These are phyloP conservation scores for Hanseniaspora pseudoguilliermondii DNA, from an alignment of 805 yeast species.

Conservation along the genomic window DNA sequence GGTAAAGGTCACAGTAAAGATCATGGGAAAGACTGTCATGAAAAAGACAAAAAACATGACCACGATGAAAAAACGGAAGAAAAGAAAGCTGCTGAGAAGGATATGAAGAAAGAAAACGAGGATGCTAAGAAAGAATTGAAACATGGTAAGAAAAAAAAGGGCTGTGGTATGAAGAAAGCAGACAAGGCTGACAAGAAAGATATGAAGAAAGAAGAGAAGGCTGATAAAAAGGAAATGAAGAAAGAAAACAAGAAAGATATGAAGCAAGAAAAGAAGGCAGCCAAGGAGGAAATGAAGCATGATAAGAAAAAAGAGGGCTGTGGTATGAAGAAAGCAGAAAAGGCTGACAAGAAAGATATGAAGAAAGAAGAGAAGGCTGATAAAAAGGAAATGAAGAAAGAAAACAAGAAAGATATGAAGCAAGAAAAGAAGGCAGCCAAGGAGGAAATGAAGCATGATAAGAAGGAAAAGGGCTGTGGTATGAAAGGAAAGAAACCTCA, in stretches of 20 bases:
- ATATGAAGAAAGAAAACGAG: not conserved
- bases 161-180: not conserved
- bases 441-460: conserved; percentile 13
- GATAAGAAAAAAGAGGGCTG: not conserved
- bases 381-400: not conserved
- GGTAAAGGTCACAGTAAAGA: not conserved
- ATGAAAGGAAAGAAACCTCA: conserved; percentile 12
- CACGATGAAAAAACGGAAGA: not conserved
- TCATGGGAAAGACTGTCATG: too few species aligned
- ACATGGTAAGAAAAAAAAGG: not conserved
- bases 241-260: not conserved
- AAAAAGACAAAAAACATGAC: not conserved
- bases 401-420: not conserved
- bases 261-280: not conserved
- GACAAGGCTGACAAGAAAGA: not conserved
- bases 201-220: not conserved
- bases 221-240: not conserved
- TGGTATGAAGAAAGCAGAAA: not conserved
- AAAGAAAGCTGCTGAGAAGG: not conserved
- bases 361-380: not conserved
- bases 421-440: not conserved
- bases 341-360: not conserved
- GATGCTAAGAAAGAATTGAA: not conserved
- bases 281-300: not conserved
- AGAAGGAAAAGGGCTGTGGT: not conserved